phyloP scores from a whole-genome alignment of 1,139 yeast species.

The Debaryomyces sp. region DNA sequence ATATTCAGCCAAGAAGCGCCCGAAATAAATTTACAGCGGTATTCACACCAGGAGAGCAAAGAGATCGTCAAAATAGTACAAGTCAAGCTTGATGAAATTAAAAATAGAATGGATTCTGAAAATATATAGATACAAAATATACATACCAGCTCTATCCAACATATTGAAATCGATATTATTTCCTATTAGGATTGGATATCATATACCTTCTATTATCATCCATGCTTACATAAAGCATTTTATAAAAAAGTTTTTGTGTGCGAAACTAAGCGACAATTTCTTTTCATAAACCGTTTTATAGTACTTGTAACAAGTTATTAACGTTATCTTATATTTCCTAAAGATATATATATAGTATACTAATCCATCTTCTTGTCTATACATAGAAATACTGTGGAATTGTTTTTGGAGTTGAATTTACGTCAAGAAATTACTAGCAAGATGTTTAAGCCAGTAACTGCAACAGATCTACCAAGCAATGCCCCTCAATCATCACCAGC shows the following conservation, averaged over 20 bases:
- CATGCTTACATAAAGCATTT: constrained; percentile 2
- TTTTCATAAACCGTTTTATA: background rate
- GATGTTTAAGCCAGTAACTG: constrained; percentile 9
- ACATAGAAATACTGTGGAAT: background rate
- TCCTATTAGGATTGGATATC: background rate
- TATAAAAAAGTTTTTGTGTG: constrained; percentile 5
- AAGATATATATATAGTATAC: background rate
- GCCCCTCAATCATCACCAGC: constrained; percentile 1
- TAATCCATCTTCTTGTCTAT: background rate
- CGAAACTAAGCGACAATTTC: background rate
- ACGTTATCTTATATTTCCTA: background rate
- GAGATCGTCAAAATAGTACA: constrained; percentile 62
- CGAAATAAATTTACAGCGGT: constrained; percentile 16
- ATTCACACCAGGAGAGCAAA: constrained; percentile 50
- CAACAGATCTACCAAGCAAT: constrained; percentile 6
- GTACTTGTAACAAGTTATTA: background rate
- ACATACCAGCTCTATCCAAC: background rate
- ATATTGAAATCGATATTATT: background rate
- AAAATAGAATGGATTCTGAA: constrained; percentile 5
- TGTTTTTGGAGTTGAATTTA: background rate
- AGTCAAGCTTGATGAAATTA: constrained; percentile 41
- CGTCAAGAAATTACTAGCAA: background rate
- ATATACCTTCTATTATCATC: background rate
- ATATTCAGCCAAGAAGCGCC: constrained; percentile 9
- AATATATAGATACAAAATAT: background rate